Conservation (phyloP, 129 eudicot genomes). For the Escallonia rubra region DNA sequence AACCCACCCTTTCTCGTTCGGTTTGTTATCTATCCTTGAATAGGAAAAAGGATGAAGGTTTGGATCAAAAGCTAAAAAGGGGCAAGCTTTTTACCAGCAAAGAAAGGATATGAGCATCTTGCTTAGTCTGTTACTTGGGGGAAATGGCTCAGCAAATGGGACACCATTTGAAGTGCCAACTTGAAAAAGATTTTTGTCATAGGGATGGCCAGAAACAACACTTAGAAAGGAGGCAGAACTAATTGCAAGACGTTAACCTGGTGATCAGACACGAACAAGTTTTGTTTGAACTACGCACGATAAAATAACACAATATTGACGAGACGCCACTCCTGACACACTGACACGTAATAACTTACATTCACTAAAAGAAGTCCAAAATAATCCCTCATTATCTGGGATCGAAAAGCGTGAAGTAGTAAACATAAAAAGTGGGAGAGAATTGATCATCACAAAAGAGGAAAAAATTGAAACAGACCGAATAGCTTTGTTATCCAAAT, state of each 20-base stretch:
- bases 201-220: no score
- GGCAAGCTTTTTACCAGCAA: constrained; percentile 17
- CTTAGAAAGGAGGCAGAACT: no score
- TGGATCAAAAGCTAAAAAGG: background rate
- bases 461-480: no score
- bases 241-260: background rate
- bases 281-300: background rate
- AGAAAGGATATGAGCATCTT: constrained; percentile 27
- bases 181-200: background rate
- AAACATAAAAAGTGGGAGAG: no score
- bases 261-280: background rate
- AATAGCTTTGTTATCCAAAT: background rate
- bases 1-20: constrained; percentile 16
- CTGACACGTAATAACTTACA: no score
- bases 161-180: background rate
- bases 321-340: no score
- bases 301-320: no score
- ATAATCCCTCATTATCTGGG: no score
- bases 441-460: no score
- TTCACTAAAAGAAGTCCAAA: no score
- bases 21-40: constrained; percentile 26
- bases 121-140: constrained; percentile 20
- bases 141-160: constrained; percentile 52
- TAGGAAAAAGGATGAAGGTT: constrained; percentile 10
- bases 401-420: no score